Conservation (phyloP, 2,329 filamentous ascomycete species). For the Orbilia quercus region DNA sequence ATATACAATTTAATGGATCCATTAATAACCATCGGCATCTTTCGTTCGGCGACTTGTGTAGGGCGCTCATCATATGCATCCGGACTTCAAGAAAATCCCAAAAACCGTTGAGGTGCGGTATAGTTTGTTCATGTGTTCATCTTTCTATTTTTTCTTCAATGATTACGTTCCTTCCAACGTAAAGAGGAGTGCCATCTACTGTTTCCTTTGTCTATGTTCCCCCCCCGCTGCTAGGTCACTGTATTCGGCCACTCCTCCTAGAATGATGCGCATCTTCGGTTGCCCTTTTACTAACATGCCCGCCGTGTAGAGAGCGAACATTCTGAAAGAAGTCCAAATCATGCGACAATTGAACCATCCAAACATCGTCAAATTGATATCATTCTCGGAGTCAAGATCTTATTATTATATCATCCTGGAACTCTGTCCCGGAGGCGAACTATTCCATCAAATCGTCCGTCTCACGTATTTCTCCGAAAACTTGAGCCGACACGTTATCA, state of each 20-base stretch:
- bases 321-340: conserved; percentile 97
- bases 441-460: conserved; percentile 98
- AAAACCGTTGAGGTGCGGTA: conserved; percentile 96
- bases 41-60: conserved; percentile 68
- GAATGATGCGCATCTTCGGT: background rate
- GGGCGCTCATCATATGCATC: conserved; percentile 92
- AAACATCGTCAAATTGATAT: conserved; percentile 92
- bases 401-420: conserved; percentile 99
- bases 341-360: conserved; percentile 97
- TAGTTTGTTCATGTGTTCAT: conserved; percentile 60
- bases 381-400: conserved; percentile 91
- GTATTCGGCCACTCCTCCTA: conserved; percentile 36
- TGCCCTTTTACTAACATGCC: conserved; percentile 51
- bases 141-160: conserved; percentile 33
- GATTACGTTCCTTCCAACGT: conserved; percentile 7
- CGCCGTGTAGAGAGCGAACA: conserved; percentile 85
- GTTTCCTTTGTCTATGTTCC: conserved; percentile 27
- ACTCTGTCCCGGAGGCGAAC: conserved; percentile 90
- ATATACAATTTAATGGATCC: conserved; percentile 46
- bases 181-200: conserved; percentile 39
- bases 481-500: conserved; percentile 90
- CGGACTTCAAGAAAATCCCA: conserved; percentile 92
- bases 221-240: conserved; percentile 17
- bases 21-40: conserved; percentile 56
- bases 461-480: conserved; percentile 99